Evolutionary conservation across 169 alveolate genomes (phyloP).

Genomic region (Hepatocystis sp.): DNA sequence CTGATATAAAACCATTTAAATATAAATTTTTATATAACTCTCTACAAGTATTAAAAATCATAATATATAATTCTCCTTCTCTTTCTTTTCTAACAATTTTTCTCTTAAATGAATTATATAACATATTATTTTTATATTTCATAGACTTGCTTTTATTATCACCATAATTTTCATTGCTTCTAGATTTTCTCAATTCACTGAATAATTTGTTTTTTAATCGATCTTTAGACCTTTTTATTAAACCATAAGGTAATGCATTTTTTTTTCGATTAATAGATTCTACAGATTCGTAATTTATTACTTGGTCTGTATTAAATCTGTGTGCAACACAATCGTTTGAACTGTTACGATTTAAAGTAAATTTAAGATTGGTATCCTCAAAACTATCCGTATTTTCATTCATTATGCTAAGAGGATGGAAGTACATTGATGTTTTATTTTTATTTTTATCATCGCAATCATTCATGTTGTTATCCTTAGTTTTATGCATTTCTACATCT

Average conservation of each 20-base stretch:
- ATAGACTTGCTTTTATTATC: slow-evolving; percentile 7
- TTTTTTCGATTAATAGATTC: slow-evolving; percentile 33
- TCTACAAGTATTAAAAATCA: slow-evolving; percentile 88
- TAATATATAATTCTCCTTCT: slow-evolving; percentile 88
- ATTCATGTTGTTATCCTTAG: slow-evolving; percentile 7
- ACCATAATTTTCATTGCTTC: slow-evolving; percentile 72
- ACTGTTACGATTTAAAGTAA: slow-evolving; percentile 25
- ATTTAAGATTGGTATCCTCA: too few species aligned
- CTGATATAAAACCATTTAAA: slow-evolving; percentile 84
- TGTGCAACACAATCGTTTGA: slow-evolving; percentile 20
- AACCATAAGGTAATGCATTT: slow-evolving; percentile 65
- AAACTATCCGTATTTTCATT: too few species aligned
- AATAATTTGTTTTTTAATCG: slow-evolving; percentile 32
- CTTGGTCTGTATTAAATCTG: slow-evolving; percentile 72
- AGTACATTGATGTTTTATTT: neutral
- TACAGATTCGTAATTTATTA: slow-evolving; percentile 47
- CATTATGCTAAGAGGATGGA: too few species aligned
- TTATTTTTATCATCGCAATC: slow-evolving; percentile 1
- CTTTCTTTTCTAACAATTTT: slow-evolving; percentile 81
- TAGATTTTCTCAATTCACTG: slow-evolving; percentile 62
- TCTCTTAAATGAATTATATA: slow-evolving; percentile 40
- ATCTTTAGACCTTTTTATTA: slow-evolving; percentile 24
- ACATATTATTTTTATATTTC: slow-evolving; percentile 23
- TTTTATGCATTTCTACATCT: neutral
- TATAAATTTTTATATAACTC: slow-evolving; percentile 86